Conservation (phyloP, 345 rosid species). For the Excoecaria agallocha region DNA sequence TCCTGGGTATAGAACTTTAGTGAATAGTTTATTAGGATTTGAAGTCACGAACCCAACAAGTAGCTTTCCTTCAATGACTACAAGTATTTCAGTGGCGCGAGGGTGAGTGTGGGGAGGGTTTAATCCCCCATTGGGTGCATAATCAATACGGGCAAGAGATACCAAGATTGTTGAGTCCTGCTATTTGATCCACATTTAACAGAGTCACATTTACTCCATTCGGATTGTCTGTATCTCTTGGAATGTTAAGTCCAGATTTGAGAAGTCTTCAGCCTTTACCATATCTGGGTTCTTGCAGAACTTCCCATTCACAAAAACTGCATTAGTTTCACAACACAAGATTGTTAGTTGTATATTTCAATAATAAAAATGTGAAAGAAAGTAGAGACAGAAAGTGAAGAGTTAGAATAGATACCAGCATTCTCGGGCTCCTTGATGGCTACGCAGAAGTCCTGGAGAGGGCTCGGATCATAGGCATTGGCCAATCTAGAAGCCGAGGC, state of each 20-base stretch:
- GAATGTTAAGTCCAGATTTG: neutral
- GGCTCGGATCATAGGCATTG: too few species aligned
- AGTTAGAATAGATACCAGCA: too few species aligned
- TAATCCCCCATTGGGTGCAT: neutral
- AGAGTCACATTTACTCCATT: neutral
- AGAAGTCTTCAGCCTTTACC: constrained; percentile 1
- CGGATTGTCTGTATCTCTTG: neutral
- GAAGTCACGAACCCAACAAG: constrained; percentile 9
- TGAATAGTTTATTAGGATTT: neutral
- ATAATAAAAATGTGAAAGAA: too few species aligned
- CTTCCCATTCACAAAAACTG: neutral
- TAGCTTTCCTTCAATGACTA: neutral
- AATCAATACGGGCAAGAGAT: constrained; percentile 7
- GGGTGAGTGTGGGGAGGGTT: constrained; percentile 13
- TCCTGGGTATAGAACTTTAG: neutral
- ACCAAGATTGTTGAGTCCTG: constrained; percentile 10
- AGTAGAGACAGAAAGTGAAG: too few species aligned
- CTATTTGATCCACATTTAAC: neutral
- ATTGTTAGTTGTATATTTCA: too few species aligned
- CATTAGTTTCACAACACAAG: too few species aligned
- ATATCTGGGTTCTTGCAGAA: neutral
- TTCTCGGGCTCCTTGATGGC: too few species aligned
- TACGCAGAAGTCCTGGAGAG: too few species aligned
- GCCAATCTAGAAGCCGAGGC: too few species aligned
- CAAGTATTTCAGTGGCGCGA: neutral